These are phyloP conservation scores for Eragrostis tef DNA, from an alignment of 202 grass and related monocot species.

Conservation along the genomic window DNA sequence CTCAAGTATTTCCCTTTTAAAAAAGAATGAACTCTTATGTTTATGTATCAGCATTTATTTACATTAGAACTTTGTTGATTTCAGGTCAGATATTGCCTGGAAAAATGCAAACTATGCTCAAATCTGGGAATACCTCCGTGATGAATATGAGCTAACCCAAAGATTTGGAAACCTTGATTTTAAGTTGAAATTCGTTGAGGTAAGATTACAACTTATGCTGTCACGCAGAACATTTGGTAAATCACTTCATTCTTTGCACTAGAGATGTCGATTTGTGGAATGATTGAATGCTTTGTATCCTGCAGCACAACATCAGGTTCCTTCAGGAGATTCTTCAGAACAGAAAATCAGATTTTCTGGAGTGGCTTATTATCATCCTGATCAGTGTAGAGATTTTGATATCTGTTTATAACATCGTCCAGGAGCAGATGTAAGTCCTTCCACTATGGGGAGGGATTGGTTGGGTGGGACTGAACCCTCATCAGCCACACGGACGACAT, in stretches of 20 bases:
- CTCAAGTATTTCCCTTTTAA: too few species aligned
- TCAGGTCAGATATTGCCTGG: conserved; percentile 96
- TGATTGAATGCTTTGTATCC: conserved; percentile 10
- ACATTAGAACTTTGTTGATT: conserved; percentile 33
- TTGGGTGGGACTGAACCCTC: not conserved
- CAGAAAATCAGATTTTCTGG: conserved; percentile 81
- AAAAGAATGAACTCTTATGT: not conserved
- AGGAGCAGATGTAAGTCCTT: conserved; percentile 65
- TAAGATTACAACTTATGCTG: conserved; percentile 31
- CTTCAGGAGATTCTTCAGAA: conserved; percentile 95
- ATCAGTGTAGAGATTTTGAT: conserved; percentile 91
- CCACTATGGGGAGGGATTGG: not conserved
- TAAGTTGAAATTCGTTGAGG: conserved; percentile 95
- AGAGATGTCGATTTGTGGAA: not conserved
- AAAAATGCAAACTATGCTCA: conserved; percentile 96
- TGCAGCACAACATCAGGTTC: conserved; percentile 91
- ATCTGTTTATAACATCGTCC: conserved; percentile 90
- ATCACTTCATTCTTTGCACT: not conserved
- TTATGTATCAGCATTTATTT: not conserved
- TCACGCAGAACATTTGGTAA: not conserved
- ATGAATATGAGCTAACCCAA: conserved; percentile 89
- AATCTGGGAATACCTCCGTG: conserved; percentile 93
- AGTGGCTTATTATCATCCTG: conserved; percentile 92
- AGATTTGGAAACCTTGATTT: conserved; percentile 96
- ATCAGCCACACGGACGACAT: conserved; percentile 3